These are phyloP conservation scores for Somion occarium DNA, from an alignment of 1,284 basidiomycete species.

Conservation along the genomic window DNA sequence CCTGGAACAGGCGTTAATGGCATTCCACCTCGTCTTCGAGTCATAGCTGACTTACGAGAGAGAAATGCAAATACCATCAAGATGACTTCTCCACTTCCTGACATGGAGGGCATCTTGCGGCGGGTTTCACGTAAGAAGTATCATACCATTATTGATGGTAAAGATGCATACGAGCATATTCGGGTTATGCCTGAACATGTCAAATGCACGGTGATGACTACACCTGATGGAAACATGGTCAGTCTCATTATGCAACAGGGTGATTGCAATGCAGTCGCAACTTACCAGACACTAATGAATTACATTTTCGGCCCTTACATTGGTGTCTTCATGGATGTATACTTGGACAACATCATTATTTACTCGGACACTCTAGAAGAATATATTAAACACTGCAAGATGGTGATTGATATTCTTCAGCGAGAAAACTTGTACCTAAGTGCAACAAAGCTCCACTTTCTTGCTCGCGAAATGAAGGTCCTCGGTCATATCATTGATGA, in stretches of 20 bases:
- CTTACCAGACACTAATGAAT: slow-evolving; percentile 32
- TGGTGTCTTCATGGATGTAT: slow-evolving; percentile 14
- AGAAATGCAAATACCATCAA: slow-evolving; percentile 32
- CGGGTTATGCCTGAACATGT: slow-evolving; percentile 15
- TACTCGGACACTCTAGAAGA: slow-evolving; percentile 13
- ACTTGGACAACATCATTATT: slow-evolving; percentile 15
- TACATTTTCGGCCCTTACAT: slow-evolving; percentile 19
- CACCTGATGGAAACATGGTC: slow-evolving; percentile 29
- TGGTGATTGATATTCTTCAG: slow-evolving; percentile 20
- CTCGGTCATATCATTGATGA: slow-evolving; percentile 29
- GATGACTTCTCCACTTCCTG: slow-evolving; percentile 27
- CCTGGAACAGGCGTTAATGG: slow-evolving; percentile 11
- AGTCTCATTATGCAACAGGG: slow-evolving; percentile 33
- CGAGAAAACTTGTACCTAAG: slow-evolving; percentile 22
- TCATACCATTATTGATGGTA: slow-evolving; percentile 12
- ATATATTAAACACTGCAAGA: slow-evolving; percentile 23
- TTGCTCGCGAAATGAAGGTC: slow-evolving; percentile 19
- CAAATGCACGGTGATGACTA: slow-evolving; percentile 11
- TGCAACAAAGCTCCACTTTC: slow-evolving; percentile 26
- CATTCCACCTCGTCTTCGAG: slow-evolving; percentile 26
- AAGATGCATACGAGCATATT: slow-evolving; percentile 23
- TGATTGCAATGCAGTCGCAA: slow-evolving; percentile 32
- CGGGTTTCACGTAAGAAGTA: slow-evolving; percentile 9
- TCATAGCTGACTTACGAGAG: slow-evolving; percentile 28
- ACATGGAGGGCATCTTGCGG: slow-evolving; percentile 15